Percentiles rank a stretch among this genome's conserved stretches.
Evolutionary conservation across 1,284 basidiomycete species (phyloP).

Genomic region (Vanrija pseudolonga): DNA sequence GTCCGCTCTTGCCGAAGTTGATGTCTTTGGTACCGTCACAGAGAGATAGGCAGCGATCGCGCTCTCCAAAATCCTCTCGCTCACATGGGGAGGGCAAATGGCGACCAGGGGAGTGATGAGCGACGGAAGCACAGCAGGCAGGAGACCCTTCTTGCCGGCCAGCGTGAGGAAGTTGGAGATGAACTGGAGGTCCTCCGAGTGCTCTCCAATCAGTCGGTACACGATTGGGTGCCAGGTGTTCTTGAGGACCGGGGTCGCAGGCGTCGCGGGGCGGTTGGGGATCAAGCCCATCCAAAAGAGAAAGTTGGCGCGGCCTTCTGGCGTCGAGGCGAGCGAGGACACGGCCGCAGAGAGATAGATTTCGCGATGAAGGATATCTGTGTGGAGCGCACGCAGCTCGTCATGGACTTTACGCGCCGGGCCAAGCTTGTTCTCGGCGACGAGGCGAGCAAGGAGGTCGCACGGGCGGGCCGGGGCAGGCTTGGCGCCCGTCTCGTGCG

Average conservation of each 20-base stretch:
- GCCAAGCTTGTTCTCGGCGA: conserved; percentile 13
- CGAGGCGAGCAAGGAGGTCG: conserved; percentile 32
- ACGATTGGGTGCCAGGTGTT: conserved; percentile 29
- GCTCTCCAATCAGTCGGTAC: conserved; percentile 13
- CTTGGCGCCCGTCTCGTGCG: conserved; percentile 6
- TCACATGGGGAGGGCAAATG: conserved; percentile 15
- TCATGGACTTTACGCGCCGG: conserved; percentile 26
- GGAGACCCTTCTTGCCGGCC: conserved; percentile 29
- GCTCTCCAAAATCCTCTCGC: conserved; percentile 11
- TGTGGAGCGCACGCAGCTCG: conserved; percentile 29
- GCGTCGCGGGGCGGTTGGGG: conserved; percentile 34
- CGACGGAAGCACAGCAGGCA: conserved; percentile 26
- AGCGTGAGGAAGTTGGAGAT: conserved; percentile 22
- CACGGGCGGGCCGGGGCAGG: conserved; percentile 12
- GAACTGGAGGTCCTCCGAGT: conserved; percentile 19
- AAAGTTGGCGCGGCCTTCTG: conserved; percentile 17
- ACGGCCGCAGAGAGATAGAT: conserved; percentile 32
- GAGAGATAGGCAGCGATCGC: conserved; percentile 16
- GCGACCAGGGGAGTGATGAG: conserved; percentile 24
- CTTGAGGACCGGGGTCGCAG: conserved; percentile 20
- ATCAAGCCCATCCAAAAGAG: conserved; percentile 38
- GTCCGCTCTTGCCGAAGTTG: conserved; percentile 17
- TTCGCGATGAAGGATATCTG: conserved; percentile 22
- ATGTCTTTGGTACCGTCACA: conserved; percentile 18
- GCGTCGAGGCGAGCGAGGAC: neutral